Evolutionary conservation across 2,329 filamentous ascomycete species (phyloP), one percentile per base, ranked within the genome.

Genomic region (Fusarium tjaetaba): DNA sequence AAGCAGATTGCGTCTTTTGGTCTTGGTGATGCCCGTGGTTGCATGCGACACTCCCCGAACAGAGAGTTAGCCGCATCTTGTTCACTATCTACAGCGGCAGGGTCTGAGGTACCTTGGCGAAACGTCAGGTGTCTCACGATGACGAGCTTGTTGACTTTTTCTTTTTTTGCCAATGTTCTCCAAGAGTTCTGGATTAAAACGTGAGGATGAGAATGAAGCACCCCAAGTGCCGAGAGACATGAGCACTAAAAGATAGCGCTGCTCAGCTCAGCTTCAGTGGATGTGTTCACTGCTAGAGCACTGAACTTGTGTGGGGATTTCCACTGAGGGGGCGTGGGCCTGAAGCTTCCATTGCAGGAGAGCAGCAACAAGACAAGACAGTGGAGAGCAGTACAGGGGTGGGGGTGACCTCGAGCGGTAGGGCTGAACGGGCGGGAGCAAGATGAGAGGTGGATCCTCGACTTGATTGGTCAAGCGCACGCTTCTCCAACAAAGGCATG

Each of bases 351-450:
- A 36, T 59, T 60, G 28, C 45, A 58, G 32, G 49, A 53, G 51
- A 28, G n/a, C 49, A 53, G 13, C 49, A 52, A n/a, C 8, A 28
- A 39, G 51, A 39, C 46, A 38, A 26, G 49, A 36, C 16, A 38
- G 14, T 36, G 34, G 34, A 36, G 34, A 11, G 4, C 14, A 39
- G n/a, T 18, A 48, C 61, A 59, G 34, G 62, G 58, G 41, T 48
- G 58, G 61, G 65, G 43, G 59, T 66, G 42, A 41, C 34, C 56
- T 55, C 20, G 48, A 65, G 46, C 60, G 56, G 62, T 77, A 77
- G 75, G 75, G 75, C 75, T 77, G 75, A 77, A 76, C 71, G 64
- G 51, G 34, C 75, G 74, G 70, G 71, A 73, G 66, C 62, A 72
- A 70, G 74, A 75, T 75, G 66, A 66, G 57, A 51, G 65, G 68